Conservation (phyloP, 1,284 basidiomycete genomes). For the Gymnopus androsaceus region DNA sequence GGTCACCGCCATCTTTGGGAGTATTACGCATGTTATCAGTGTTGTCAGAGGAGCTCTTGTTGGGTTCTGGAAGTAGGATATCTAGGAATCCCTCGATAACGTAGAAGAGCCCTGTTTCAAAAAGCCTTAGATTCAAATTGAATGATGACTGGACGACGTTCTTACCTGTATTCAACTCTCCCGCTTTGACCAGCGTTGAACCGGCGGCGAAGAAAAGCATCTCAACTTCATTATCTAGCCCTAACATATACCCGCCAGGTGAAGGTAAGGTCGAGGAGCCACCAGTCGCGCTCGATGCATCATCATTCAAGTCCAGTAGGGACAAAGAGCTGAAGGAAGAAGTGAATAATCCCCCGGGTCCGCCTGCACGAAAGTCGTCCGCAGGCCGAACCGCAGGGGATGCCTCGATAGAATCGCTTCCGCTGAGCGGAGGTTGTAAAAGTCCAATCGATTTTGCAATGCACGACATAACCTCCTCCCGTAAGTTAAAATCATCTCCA, state of each 20-base stretch:
- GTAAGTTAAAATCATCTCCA: conserved; percentile 79
- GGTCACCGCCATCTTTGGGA: conserved; percentile 28
- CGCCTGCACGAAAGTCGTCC: conserved; percentile 45
- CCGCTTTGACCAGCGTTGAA: conserved; percentile 84
- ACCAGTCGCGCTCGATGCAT: conserved; percentile 67
- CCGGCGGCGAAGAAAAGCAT: conserved; percentile 93
- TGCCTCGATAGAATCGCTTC: conserved; percentile 61
- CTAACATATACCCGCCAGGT: conserved; percentile 62
- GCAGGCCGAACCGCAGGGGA: conserved; percentile 63
- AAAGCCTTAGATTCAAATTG: conserved; percentile 6
- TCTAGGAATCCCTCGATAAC: conserved; percentile 98
- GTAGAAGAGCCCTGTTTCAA: conserved; percentile 81
- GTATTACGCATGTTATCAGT: conserved; percentile 21
- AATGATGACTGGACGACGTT: background rate
- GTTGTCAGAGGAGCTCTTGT: conserved; percentile 1
- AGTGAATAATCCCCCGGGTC: conserved; percentile 48
- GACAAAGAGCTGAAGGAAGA: conserved; percentile 87
- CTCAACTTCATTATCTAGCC: conserved; percentile 94
- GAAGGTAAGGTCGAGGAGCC: conserved; percentile 57
- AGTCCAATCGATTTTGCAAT: conserved; percentile 98
- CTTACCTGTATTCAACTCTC: conserved; percentile 83
- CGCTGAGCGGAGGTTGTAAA: conserved; percentile 79
- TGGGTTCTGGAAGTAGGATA: conserved; percentile 64
- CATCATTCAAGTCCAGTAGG: conserved; percentile 75
- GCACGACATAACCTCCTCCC: conserved; percentile 94